These are phyloP conservation scores for Dactylonectria estremocensis DNA, from an alignment of 2,329 filamentous ascomycete genomes.

Conservation along the genomic window DNA sequence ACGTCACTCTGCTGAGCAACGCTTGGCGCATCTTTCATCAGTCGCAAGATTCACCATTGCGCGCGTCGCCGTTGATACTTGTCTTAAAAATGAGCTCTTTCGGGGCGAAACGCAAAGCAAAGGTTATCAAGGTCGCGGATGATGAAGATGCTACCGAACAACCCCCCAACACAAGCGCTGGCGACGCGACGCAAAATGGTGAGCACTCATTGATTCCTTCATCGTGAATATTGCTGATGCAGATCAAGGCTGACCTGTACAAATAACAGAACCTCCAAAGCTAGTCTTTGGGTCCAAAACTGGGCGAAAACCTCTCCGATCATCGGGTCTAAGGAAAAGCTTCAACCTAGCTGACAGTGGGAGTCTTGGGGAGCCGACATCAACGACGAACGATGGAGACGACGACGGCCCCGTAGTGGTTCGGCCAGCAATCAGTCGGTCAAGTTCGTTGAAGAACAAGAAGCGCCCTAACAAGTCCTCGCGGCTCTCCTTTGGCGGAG, in stretches of 20 bases:
- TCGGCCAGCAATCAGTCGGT: constrained; percentile 63
- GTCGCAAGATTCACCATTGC: neutral
- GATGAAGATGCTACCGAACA: constrained; percentile 66
- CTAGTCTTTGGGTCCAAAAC: constrained; percentile 60
- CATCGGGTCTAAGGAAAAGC: constrained; percentile 71
- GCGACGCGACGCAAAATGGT: constrained; percentile 54
- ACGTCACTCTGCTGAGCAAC: constrained; percentile 40
- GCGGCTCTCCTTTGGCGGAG: constrained; percentile 83
- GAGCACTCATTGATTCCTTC: constrained; percentile 47
- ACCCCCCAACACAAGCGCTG: constrained; percentile 41
- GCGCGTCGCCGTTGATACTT: constrained; percentile 12
- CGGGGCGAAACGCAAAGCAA: constrained; percentile 76
- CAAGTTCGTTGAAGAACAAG: constrained; percentile 72
- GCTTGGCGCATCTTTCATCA: constrained; percentile 35
- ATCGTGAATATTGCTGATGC: constrained; percentile 53
- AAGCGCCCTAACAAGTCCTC: constrained; percentile 72
- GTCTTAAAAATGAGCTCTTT: constrained; percentile 67
- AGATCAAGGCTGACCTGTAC: constrained; percentile 53
- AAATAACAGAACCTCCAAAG: constrained; percentile 52
- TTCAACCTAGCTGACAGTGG: constrained; percentile 63
- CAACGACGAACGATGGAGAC: constrained; percentile 57
- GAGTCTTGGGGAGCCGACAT: constrained; percentile 38
- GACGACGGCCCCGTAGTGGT: constrained; percentile 65
- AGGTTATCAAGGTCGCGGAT: constrained; percentile 81
- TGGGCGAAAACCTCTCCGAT: constrained; percentile 68